Conservation (phyloP, 768 basidiomycete genomes). For the Mycena belliarum region DNA sequence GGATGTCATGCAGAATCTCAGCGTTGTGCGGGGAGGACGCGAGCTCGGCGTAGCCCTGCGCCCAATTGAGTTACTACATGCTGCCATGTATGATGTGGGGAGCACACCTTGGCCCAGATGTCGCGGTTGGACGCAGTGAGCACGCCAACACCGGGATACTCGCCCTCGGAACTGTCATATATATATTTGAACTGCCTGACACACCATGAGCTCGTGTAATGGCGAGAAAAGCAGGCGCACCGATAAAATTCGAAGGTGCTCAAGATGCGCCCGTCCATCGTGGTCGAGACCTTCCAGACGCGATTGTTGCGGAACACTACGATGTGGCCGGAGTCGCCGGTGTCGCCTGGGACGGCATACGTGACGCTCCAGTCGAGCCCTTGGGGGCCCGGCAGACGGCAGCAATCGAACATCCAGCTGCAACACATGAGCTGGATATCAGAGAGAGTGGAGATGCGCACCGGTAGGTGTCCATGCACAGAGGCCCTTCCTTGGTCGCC, state of each 20-base stretch:
- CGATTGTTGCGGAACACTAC: slow-evolving; percentile 85
- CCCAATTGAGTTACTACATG: too few relatives aligned
- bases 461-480: slow-evolving; percentile 88
- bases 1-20: slow-evolving; percentile 66
- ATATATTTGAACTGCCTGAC: slow-evolving; percentile 72
- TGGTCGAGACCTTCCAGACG: slow-evolving; percentile 76
- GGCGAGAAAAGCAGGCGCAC: slow-evolving; percentile 36
- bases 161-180: slow-evolving; percentile 59
- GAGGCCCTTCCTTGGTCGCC: slow-evolving; percentile 60
- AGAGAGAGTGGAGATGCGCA: background rate
- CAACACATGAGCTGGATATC: background rate
- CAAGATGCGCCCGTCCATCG: slow-evolving; percentile 54
- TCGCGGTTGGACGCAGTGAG: slow-evolving; percentile 82
- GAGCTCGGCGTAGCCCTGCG: slow-evolving; percentile 61
- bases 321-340: slow-evolving; percentile 64
- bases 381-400: slow-evolving; percentile 71
- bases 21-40: slow-evolving; percentile 62
- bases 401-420: slow-evolving; percentile 89
- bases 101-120: slow-evolving; percentile 61
- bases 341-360: slow-evolving; percentile 58
- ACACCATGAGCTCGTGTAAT: background rate
- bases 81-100: too few relatives aligned
- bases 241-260: slow-evolving; percentile 65
- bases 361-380: slow-evolving; percentile 79
- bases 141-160: slow-evolving; percentile 75